Evolutionary conservation across 129 eudicot genomes (phyloP).

Genomic region (Escallonia herrerae): DNA sequence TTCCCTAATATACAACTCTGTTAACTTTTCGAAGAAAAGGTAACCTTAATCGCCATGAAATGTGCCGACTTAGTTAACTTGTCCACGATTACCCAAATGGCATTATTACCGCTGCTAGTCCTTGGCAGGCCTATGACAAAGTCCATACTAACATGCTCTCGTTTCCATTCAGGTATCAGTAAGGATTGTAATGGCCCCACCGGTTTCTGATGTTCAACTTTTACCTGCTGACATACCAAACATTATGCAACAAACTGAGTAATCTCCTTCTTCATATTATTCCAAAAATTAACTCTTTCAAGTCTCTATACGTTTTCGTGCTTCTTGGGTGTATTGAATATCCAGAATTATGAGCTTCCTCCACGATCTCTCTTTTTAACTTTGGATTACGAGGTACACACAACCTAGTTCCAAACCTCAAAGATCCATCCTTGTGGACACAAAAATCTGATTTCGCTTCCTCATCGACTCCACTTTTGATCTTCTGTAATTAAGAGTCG

Average conservation of each 20-base stretch:
- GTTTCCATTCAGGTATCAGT: not conserved
- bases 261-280: not conserved
- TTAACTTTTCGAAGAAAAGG: too few relatives aligned
- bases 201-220: not conserved
- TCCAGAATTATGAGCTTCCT: not conserved
- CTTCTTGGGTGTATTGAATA: not conserved
- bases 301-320: not conserved
- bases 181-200: not conserved
- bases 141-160: not conserved
- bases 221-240: not conserved
- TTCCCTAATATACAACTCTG: too few relatives aligned
- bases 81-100: not conserved
- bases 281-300: not conserved
- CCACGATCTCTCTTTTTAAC: not conserved
- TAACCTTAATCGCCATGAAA: too few relatives aligned
- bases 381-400: too few relatives aligned
- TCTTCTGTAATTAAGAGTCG: too few relatives aligned
- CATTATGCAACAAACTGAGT: not conserved
- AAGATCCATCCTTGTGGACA: too few relatives aligned
- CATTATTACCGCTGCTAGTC: not conserved
- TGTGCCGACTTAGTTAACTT: not conserved
- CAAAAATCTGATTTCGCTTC: not conserved
- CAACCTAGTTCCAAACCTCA: too few relatives aligned
- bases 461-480: not conserved
- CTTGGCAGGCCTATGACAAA: not conserved